Conservation (phyloP, 2,329 filamentous ascomycete species). For the Aspergillus sp. region DNA sequence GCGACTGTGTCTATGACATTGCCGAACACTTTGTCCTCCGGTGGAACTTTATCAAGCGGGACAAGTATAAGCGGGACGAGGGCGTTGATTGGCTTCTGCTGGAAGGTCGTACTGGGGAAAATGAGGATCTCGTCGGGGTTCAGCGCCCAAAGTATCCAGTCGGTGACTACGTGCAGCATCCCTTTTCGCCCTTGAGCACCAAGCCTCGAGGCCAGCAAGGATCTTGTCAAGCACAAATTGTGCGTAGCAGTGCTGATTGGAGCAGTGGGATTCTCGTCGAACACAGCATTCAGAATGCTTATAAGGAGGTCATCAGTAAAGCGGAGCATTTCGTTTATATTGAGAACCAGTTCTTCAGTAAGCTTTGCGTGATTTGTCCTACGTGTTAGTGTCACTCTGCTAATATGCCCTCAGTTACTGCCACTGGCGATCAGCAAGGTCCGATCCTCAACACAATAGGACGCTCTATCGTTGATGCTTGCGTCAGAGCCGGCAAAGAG, state of each 20-base stretch:
- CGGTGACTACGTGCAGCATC: slow-evolving; percentile 84
- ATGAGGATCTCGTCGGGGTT: slow-evolving; percentile 86
- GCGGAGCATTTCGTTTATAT: slow-evolving; percentile 96
- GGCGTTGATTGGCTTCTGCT: slow-evolving; percentile 84
- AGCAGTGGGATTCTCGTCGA: slow-evolving; percentile 83
- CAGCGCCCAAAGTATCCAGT: slow-evolving; percentile 88
- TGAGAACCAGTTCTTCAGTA: slow-evolving; percentile 96
- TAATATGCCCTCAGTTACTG: slow-evolving; percentile 62
- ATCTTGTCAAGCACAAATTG: slow-evolving; percentile 78
- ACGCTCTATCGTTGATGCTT: slow-evolving; percentile 85
- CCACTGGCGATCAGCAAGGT: slow-evolving; percentile 83
- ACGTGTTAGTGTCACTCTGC: slow-evolving; percentile 13
- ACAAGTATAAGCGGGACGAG: slow-evolving; percentile 93
- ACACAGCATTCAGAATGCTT: slow-evolving; percentile 87
- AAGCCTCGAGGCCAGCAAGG: slow-evolving; percentile 70
- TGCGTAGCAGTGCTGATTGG: slow-evolving; percentile 93
- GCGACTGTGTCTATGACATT: slow-evolving; percentile 89
- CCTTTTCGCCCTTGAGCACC: slow-evolving; percentile 68
- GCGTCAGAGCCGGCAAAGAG: slow-evolving; percentile 79
- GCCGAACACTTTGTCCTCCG: slow-evolving; percentile 92
- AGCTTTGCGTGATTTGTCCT: slow-evolving; percentile 22
- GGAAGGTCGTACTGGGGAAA: slow-evolving; percentile 72
- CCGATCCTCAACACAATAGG: slow-evolving; percentile 90
- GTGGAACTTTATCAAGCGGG: slow-evolving; percentile 96
- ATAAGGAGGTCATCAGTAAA: slow-evolving; percentile 80